phyloP scores from a whole-genome alignment of 805 yeast species.

The Scheffersomyces amazonensis region DNA sequence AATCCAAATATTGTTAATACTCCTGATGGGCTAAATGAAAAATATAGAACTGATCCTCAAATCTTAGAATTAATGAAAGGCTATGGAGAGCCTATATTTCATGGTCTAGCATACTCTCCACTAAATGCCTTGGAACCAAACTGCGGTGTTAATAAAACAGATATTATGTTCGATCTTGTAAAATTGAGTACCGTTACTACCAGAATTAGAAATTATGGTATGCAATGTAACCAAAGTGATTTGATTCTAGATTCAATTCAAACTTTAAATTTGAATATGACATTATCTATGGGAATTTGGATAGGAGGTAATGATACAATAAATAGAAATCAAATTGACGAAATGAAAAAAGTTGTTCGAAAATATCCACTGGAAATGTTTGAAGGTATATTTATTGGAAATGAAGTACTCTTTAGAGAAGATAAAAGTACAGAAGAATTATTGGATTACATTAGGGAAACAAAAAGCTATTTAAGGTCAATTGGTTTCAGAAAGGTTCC shows the following conservation, averaged over 20 bases:
- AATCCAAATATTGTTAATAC: conserved; percentile 6
- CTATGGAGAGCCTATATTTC: conserved; percentile 31
- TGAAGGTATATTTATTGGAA: conserved; percentile 56
- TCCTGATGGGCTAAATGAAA: conserved; percentile 23
- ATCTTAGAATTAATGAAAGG: conserved; percentile 35
- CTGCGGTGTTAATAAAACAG: conserved; percentile 50
- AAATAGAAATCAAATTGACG: conserved; percentile 45
- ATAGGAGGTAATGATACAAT: conserved; percentile 44
- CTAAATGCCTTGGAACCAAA: conserved; percentile 46
- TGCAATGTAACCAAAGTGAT: conserved; percentile 58
- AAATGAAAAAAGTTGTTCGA: conserved; percentile 39
- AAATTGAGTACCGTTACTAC: conserved; percentile 56
- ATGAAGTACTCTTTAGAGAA: conserved; percentile 57
- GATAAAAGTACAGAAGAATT: conserved; percentile 42
- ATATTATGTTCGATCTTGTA: conserved; percentile 55
- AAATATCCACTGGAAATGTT: conserved; percentile 33
- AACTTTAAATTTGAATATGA: conserved; percentile 49
- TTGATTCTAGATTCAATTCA: conserved; percentile 51
- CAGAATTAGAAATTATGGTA: conserved; percentile 56
- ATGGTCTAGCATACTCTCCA: conserved; percentile 65
- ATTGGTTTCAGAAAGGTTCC: conserved; percentile 38
- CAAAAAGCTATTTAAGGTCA: conserved; percentile 33
- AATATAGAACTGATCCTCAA: conserved; percentile 31
- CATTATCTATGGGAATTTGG: conserved; percentile 64
- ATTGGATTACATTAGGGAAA: conserved; percentile 38